These are phyloP conservation scores for Polytrichum commune DNA, from an alignment of 225 moss, liverwort and hornwort genomes.

Conservation along the genomic window DNA sequence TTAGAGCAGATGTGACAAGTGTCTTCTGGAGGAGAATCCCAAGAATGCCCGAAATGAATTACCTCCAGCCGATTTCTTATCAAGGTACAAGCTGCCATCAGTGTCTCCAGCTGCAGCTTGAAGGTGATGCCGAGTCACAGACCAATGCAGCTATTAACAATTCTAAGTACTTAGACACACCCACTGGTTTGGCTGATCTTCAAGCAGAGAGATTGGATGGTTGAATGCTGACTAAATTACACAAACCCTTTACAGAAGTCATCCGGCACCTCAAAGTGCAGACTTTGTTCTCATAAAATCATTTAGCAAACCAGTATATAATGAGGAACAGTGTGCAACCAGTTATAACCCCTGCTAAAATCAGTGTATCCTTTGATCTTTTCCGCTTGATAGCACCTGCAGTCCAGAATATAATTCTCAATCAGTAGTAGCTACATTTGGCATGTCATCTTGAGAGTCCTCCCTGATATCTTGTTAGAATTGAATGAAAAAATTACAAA, in stretches of 20 bases:
- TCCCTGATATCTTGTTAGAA: no score
- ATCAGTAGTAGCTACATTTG: background rate
- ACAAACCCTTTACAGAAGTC: slow-evolving; percentile 38
- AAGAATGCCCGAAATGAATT: no score
- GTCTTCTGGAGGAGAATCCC: no score
- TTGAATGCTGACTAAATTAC: slow-evolving; percentile 24
- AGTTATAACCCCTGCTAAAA: slow-evolving; percentile 87
- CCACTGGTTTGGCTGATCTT: background rate
- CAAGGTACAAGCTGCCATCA: no score
- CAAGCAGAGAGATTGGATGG: background rate
- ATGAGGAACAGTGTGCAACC: slow-evolving; percentile 84
- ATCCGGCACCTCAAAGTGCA: background rate
- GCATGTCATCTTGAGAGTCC: no score
- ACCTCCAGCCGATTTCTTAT: no score
- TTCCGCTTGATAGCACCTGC: slow-evolving; percentile 96
- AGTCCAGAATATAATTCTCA: slow-evolving; percentile 1
- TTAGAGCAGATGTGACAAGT: no score
- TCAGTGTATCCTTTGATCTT: slow-evolving; percentile 86
- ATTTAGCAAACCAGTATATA: slow-evolving; percentile 94
- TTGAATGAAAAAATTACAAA: no score
- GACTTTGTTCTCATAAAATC: slow-evolving; percentile 11
- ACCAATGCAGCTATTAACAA: background rate
- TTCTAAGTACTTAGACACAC: background rate
- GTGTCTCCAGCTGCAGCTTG: no score
- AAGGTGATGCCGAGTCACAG: background rate